Conservation (phyloP, 2,329 filamentous ascomycete species). For the Fusarium begoniae region DNA sequence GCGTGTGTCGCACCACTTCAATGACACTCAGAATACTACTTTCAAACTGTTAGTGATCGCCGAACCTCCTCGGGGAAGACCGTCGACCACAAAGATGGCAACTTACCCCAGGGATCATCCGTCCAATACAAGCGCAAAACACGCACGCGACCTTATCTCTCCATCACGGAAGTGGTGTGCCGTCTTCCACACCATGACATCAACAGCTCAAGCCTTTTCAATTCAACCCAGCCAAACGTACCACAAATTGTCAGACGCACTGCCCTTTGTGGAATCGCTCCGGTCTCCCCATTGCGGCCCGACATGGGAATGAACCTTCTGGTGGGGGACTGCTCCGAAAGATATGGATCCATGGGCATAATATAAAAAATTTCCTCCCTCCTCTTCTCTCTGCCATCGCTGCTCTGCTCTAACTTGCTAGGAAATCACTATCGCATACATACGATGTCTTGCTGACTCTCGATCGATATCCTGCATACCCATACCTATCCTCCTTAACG, state of each 20-base stretch:
- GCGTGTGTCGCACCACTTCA: neutral
- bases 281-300: slow-evolving; percentile 35
- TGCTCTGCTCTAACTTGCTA: neutral
- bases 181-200: slow-evolving; percentile 31
- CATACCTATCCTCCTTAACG: slow-evolving; percentile 34
- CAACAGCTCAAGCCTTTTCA: slow-evolving; percentile 22
- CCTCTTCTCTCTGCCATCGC: neutral
- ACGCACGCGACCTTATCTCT: slow-evolving; percentile 28
- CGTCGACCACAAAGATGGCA: neutral
- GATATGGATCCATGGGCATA: slow-evolving; percentile 15
- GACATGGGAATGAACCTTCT: slow-evolving; percentile 14
- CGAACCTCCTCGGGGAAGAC: neutral
- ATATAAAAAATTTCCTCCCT: slow-evolving; percentile 22
- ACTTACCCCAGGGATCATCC: neutral
- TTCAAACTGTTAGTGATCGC: neutral
- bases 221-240: slow-evolving; percentile 4
- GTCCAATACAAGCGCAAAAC: slow-evolving; percentile 3
- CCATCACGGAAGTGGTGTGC: slow-evolving; percentile 23
- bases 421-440: neutral
- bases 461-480: slow-evolving; percentile 21
- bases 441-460: slow-evolving; percentile 35
- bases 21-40: neutral
- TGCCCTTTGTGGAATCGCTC: slow-evolving; percentile 25
- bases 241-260: slow-evolving; percentile 23
- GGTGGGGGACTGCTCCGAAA: slow-evolving; percentile 11